Conservation (phyloP, 768 basidiomycete genomes). For the Sutorius australiensis region DNA sequence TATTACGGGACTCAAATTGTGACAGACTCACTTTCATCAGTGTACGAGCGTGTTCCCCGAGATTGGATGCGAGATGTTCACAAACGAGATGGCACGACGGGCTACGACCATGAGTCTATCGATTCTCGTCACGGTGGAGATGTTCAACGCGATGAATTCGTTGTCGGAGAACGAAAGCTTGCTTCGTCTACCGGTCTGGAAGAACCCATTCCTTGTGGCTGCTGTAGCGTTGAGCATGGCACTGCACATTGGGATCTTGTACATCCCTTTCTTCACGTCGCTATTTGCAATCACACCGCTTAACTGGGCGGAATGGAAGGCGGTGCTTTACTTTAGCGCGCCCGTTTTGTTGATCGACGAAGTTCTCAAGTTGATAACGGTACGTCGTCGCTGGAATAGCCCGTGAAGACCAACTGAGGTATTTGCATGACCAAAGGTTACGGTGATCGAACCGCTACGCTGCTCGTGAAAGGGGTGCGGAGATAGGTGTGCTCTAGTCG, state of each 20-base stretch:
- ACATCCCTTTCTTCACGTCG: constrained; percentile 92
- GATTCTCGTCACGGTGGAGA: constrained; percentile 92
- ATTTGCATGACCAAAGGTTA: constrained; percentile 40
- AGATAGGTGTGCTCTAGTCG: neutral
- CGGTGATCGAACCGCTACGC: constrained; percentile 54
- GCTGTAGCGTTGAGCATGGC: constrained; percentile 90
- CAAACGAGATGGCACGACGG: constrained; percentile 75
- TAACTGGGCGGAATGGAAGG: constrained; percentile 94
- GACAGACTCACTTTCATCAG: constrained; percentile 93
- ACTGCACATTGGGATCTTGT: constrained; percentile 91
- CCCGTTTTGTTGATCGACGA: constrained; percentile 93
- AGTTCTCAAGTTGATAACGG: constrained; percentile 78
- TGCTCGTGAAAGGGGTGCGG: constrained; percentile 24
- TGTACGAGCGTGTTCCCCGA: constrained; percentile 79
- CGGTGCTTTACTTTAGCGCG: constrained; percentile 80
- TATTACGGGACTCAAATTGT: constrained; percentile 3
- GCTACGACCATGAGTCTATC: constrained; percentile 97
- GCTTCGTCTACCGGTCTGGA: constrained; percentile 86
- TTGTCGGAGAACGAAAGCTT: constrained; percentile 96
- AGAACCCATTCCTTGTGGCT: constrained; percentile 87
- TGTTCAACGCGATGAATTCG: constrained; percentile 99
- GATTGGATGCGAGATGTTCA: constrained; percentile 96
- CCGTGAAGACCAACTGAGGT: neutral
- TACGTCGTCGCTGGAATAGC: constrained; percentile 32
- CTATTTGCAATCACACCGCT: constrained; percentile 91